Base-by-base conservation (phyloP, 2,329 filamentous ascomycete species). In the Aspergillus costaricaensis region DNA sequence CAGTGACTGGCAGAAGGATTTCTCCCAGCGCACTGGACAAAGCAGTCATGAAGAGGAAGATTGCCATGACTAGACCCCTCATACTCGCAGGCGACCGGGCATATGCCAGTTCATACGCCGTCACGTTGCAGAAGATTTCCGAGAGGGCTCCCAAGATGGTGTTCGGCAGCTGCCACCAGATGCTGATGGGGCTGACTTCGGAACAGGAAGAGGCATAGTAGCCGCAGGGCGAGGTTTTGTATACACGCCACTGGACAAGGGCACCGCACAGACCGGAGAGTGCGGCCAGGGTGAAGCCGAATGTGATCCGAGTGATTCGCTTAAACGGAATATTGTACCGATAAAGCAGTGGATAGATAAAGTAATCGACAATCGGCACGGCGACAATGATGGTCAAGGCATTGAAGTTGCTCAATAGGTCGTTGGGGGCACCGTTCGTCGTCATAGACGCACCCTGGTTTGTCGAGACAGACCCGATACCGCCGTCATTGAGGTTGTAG, bases 391-490 rank as follows among this genome's bases (percentile, higher is more conserved):
- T 82, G 53, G 77, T 80, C 7, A 83, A 67, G 1, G 81, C 74
- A 70, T 83, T 83, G 70, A 83, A 82, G 72, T 83, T 83, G 66
- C 62, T 72, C 39, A 83, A 74, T 9, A 83, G 70, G 57, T 83
- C 81, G 65, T 83, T 84, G 47, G 82, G 81, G 1, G 80, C 80
- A 27, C 81, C 81, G 55, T 82, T 76, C 9, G 81, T 83, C 5
- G 71, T 73, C 71, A 84, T 71, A 64, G 81, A 80, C 12, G 81
- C 82, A 10, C 75, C 79, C 68, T 83, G 71, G 70, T 80, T 83
- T 49, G 72, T 81, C 17, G 79, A 76, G 0, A 83, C 76, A 4
- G 75, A 75, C 15, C 84, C 84, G 27, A 86, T 78, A 65, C 84
- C 83, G n/a, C 74, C 71, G 59, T 77, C 71, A 48, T 78, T 79